phyloP scores from a whole-genome alignment of 2,329 filamentous ascomycete species.

The Aurifilum marmelostoma region DNA sequence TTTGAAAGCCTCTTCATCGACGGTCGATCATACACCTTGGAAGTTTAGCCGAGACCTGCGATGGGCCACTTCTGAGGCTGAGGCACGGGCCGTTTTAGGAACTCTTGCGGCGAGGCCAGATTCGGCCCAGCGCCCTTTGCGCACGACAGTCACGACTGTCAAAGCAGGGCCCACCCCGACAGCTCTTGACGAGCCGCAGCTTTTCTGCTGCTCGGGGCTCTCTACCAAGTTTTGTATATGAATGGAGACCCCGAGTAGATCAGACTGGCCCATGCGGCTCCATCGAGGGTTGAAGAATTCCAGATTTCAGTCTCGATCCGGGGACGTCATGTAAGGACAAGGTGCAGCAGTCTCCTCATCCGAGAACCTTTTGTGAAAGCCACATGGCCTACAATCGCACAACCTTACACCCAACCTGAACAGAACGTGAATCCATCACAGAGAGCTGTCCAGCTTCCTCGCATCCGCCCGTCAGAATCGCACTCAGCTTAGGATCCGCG shows the following conservation, averaged over 20 bases:
- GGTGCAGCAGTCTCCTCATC: conserved; percentile 18
- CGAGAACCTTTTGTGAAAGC: neutral
- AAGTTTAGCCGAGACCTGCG: conserved; percentile 20
- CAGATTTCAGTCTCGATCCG: neutral
- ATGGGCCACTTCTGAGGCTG: conserved; percentile 17
- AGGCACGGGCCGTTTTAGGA: conserved; percentile 27
- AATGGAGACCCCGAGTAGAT: neutral
- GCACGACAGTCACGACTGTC: conserved; percentile 9
- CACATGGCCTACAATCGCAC: neutral
- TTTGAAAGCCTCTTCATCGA: conserved; percentile 19
- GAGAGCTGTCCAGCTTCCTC: neutral
- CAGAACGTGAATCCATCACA: neutral
- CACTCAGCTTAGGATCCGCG: neutral
- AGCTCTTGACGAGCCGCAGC: conserved; percentile 22
- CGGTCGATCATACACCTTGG: conserved; percentile 24
- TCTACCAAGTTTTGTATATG: conserved; percentile 12
- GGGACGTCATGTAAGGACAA: conserved; percentile 15
- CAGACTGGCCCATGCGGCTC: neutral
- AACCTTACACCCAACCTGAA: neutral
- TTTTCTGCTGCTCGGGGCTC: conserved; percentile 12
- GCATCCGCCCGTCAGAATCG: neutral
- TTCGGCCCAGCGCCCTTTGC: conserved; percentile 21
- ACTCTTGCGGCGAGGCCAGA: conserved; percentile 1
- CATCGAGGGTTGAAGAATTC: neutral
- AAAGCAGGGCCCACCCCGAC: conserved; percentile 19